These are phyloP conservation scores for Coemansia sp. DNA, from an alignment of 192 early-diverging fungal species.

Conservation along the genomic window DNA sequence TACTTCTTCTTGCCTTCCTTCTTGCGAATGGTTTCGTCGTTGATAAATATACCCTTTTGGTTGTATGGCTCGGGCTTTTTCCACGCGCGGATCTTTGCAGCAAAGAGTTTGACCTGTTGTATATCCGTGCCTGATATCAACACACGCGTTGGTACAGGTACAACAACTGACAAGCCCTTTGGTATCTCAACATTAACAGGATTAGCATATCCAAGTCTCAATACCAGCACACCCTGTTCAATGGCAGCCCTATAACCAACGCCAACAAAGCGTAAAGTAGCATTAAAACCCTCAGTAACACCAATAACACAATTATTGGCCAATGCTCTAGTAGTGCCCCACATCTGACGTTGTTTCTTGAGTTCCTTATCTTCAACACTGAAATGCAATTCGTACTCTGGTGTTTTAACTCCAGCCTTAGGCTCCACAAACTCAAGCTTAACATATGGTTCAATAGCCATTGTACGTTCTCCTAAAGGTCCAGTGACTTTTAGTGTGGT, in stretches of 20 bases:
- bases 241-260: constrained; percentile 91
- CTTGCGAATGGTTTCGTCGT: constrained; percentile 97
- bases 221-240: constrained; percentile 62
- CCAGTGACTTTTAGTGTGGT: constrained; percentile 74
- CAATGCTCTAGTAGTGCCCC: constrained; percentile 94
- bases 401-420: constrained; percentile 5
- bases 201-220: constrained; percentile 90
- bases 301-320: constrained; percentile 84
- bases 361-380: constrained; percentile 58
- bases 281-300: constrained; percentile 84
- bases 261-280: constrained; percentile 83
- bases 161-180: constrained; percentile 67
- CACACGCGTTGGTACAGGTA: constrained; percentile 82
- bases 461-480: constrained; percentile 71
- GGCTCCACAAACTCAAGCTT: constrained; percentile 23
- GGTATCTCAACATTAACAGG: constrained; percentile 79
- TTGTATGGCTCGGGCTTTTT: constrained; percentile 98
- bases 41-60: constrained; percentile 98
- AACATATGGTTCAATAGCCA: constrained; percentile 86
- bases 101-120: constrained; percentile 83
- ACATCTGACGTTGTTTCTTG: constrained; percentile 85
- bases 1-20: constrained; percentile 97
- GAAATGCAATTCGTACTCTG: constrained; percentile 55
- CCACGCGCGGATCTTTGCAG: constrained; percentile 86
- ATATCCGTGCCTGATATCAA: constrained; percentile 77